Conservation (phyloP, 306 rosid genomes). For the Inga laurina region DNA sequence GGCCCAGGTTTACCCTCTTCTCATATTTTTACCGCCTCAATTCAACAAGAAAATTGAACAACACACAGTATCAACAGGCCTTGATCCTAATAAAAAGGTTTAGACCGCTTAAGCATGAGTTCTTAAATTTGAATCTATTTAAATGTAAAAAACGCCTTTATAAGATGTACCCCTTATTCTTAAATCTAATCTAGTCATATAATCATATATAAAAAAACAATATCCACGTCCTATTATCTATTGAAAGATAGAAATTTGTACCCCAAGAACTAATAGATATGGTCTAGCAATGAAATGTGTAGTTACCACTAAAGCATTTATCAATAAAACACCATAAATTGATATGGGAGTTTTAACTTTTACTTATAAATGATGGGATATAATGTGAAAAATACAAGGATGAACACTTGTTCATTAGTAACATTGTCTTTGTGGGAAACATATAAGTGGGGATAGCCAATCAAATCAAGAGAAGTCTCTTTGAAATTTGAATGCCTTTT, state of each 20-base stretch:
- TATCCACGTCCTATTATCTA: too few relatives aligned
- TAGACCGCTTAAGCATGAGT: too few relatives aligned
- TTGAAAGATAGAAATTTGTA: too few relatives aligned
- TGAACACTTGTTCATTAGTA: not conserved
- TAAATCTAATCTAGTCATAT: too few relatives aligned
- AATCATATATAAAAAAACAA: too few relatives aligned
- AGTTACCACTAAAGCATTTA: not conserved
- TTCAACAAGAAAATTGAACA: not conserved
- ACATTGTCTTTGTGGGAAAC: not conserved
- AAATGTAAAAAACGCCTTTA: too few relatives aligned
- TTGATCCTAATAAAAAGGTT: too few relatives aligned
- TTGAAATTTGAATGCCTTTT: not conserved
- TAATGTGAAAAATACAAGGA: not conserved
- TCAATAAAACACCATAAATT: not conserved
- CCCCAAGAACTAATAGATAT: not conserved
- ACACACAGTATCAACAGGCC: not conserved
- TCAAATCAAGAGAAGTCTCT: not conserved
- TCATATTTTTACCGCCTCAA: not conserved
- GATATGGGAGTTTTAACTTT: not conserved
- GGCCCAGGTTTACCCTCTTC: not conserved
- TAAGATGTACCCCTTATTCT: too few relatives aligned
- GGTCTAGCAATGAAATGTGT: not conserved
- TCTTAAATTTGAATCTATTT: too few relatives aligned
- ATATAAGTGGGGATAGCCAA: not conserved
- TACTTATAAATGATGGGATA: not conserved